Evolutionary conservation across 148 eudicot genomes (phyloP), one percentile per base, ranked within the genome.

Genomic region (Dysphania ambrosioides): DNA sequence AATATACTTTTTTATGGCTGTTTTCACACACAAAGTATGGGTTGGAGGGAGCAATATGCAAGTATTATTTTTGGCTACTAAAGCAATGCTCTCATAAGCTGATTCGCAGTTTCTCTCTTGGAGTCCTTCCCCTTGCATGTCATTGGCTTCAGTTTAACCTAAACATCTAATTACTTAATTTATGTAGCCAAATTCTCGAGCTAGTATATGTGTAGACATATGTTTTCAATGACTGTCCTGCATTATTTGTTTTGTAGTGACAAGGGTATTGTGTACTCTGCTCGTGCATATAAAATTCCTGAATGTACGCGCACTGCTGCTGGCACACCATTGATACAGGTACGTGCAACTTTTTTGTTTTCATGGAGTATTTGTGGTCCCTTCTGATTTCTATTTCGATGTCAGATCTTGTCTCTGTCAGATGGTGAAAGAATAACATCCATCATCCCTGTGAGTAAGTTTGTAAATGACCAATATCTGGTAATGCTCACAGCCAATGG

Each of bases 391-490:
- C 40, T 32, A 4, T 85, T 41, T 70, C 76, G 75, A 60, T 74
- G 26, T 34, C 88, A 96, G 99, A 88, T 96, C 36, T 87, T 96
- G 77, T 84, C 97, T 71, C 74, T 96, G 71, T 86, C 97, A 30
- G 97, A 85, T 68, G 99, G 99, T 68, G 97, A 96, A 81, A 86
- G 93, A 78, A 87, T 96, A 82, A 96, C 99, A 59, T 96, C 99
- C 65, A 89, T 96, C 78, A 86, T 96, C 73, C 97, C 99, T 65
- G 97, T 96, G 72, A 88, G 87, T 66, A 95, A 92, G 73, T 96
- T 96, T 70, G 84, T 83, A 31, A 90, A 81, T 74, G 94, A 96
- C 76, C 97, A 88, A 74, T 96, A 85, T 81, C 86, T 96, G 57
- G 78, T 88, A 51, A 96, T 96, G 99, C 92, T 96, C 36, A 92